phyloP scores from a whole-genome alignment of 2,329 filamentous ascomycete genomes.

The Epicoccum nigrum region DNA sequence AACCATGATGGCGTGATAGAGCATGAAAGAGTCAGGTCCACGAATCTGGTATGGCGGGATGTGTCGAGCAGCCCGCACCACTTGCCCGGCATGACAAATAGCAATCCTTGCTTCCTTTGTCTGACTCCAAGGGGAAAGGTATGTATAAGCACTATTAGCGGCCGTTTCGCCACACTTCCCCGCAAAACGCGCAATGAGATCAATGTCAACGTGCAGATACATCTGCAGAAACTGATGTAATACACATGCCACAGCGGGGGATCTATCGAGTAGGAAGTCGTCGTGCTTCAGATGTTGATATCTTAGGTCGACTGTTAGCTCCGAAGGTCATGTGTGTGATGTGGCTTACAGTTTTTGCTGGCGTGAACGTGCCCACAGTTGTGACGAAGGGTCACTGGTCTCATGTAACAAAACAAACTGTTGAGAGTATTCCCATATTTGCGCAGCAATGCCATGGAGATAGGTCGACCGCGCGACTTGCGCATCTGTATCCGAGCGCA shows the following conservation, averaged over 20 bases:
- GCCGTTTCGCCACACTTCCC: slow-evolving; percentile 70
- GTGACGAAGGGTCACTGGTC: slow-evolving; percentile 23
- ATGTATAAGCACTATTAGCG: slow-evolving; percentile 63
- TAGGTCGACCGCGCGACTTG: slow-evolving; percentile 20
- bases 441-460: slow-evolving; percentile 27
- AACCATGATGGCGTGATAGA: slow-evolving; percentile 32
- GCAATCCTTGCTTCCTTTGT: slow-evolving; percentile 28
- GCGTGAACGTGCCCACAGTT: slow-evolving; percentile 26
- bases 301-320: slow-evolving; percentile 58
- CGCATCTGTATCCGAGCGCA: slow-evolving; percentile 59
- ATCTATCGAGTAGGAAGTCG: slow-evolving; percentile 48
- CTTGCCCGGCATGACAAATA: slow-evolving; percentile 27
- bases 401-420: slow-evolving; percentile 22
- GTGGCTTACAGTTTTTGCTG: slow-evolving; percentile 21
- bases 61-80: slow-evolving; percentile 20
- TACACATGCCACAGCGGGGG: slow-evolving; percentile 25
- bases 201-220: slow-evolving; percentile 66
- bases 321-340: not conserved
- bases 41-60: slow-evolving; percentile 27
- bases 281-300: slow-evolving; percentile 53
- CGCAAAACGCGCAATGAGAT: slow-evolving; percentile 68
- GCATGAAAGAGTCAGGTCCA: slow-evolving; percentile 26
- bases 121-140: slow-evolving; percentile 61
- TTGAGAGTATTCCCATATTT: slow-evolving; percentile 27
- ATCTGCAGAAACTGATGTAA: slow-evolving; percentile 62